Conservation (phyloP, 306 rosid genomes). For the Casuarina cunninghamiana region DNA sequence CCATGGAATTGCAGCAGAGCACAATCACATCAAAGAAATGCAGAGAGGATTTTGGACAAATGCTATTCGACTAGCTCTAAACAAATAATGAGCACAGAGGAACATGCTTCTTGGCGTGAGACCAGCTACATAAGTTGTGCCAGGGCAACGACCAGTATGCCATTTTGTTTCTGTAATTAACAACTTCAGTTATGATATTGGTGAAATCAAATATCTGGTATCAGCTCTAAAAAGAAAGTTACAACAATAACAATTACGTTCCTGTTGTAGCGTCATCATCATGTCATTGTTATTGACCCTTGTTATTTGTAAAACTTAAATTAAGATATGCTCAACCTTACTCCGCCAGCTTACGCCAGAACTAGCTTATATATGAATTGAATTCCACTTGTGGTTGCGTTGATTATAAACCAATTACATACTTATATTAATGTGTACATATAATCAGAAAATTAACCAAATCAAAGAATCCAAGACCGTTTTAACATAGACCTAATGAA, state of each 20-base stretch:
- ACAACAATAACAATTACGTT: not conserved
- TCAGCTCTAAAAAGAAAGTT: not conserved
- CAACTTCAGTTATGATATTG: not conserved
- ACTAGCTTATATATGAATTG: not conserved
- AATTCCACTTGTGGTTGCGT: not conserved
- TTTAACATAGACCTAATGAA: not conserved
- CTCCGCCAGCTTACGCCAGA: not conserved
- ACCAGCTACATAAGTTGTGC: conserved; percentile 18
- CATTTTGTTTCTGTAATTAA: not conserved
- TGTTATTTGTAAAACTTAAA: not conserved
- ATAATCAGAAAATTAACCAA: not conserved
- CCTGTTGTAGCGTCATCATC: not conserved
- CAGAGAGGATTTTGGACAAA: conserved; percentile 10
- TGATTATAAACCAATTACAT: not conserved
- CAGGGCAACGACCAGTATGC: conserved; percentile 15
- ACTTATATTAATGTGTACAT: not conserved
- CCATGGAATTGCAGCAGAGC: conserved; percentile 21
- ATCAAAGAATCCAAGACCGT: not conserved
- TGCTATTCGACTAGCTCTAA: conserved; percentile 12
- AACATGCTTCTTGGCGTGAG: conserved; percentile 18
- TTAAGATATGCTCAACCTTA: not conserved
- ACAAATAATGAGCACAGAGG: conserved; percentile 31
- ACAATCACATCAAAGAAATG: conserved; percentile 22
- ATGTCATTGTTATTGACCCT: not conserved
- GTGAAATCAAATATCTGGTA: not conserved